Percentiles rank a stretch among this genome's conserved stretches.
Conservation (phyloP, 106 monocot genomes). For the Apostasia ramifera region DNA sequence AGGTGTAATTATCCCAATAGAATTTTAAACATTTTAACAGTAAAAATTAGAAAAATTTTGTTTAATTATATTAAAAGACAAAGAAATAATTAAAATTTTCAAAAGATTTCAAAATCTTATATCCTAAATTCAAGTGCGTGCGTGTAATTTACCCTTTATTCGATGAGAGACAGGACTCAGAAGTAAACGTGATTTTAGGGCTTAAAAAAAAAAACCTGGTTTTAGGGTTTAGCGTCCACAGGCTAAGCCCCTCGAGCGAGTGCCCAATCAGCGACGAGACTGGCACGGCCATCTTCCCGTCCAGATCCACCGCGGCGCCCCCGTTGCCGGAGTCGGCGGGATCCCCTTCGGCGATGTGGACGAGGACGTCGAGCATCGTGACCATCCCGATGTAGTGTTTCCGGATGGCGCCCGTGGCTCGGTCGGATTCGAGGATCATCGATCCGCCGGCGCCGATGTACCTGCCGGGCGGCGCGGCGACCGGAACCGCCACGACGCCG, state of each 20-base stretch:
- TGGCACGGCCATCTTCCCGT: conserved; percentile 42
- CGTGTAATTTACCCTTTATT: no score
- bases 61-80: no score
- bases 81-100: no score
- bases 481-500: conserved; percentile 47
- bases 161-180: no score
- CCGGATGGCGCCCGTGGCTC: conserved; percentile 40
- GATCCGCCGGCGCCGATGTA: conserved; percentile 76
- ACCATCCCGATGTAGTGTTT: conserved; percentile 71
- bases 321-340: background rate
- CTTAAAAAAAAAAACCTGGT: conserved; percentile 22
- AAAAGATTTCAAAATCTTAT: no score
- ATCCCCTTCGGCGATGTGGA: conserved; percentile 44
- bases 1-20: no score
- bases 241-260: conserved; percentile 57
- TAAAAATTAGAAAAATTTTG: no score
- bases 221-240: conserved; percentile 62
- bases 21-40: no score
- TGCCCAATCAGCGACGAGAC: conserved; percentile 63
- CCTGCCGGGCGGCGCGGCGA: conserved; percentile 54
- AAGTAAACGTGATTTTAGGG: no score
- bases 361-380: conserved; percentile 57
- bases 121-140: no score
- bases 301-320: conserved; percentile 22
- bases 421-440: conserved; percentile 59